Evolutionary conservation across 495 filamentous ascomycete species (phyloP), one percentile per base, ranked within the genome.

Genomic region (Penicillium silybi): DNA sequence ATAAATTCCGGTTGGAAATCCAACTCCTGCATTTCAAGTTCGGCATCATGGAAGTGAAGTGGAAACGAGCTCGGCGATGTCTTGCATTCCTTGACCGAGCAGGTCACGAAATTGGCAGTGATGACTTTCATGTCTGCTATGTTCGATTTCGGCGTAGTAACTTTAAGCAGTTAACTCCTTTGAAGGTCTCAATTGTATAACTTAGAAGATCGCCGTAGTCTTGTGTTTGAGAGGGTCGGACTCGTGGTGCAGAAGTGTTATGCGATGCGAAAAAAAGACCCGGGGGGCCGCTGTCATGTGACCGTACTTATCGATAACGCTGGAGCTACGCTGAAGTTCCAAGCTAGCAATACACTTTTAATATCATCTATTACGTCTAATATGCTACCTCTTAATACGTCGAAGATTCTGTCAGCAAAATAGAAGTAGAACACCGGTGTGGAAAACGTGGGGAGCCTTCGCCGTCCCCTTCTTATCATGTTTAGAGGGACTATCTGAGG

Each of bases 101-200:
- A 99, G 52, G 90, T 92, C 61, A 99, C 79, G 69, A 97, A 99
- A 72, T 97, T 97, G 58, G 92, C 86, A 42, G 92, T 97, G 41
- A 99, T 82, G 53, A 99, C 74, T 70, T 97, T 99, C 93, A 99
- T 97, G n/a, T n/a, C 22, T 61, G 41, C 27, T 16, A 15, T 37
- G 34, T 27, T 29, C 19, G 11, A 42, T 38, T 11, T 32, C 10
- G 8, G 29, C 8, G 10, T 1, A 11, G 3, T 13, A 10, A 11
- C 29, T 15, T 13, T 8, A 32, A 1, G 29, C 13, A 32, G 29
- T 0, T 1, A 15, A 3, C 11, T 1, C 1, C 3, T 15, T 32
- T 4, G 29, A 32, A 15, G 29, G 11, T 32, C 29, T 10, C 29
- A 9, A 29, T 3, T 32, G 29, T 13, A 15, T 13, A 32, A 32